Evolutionary conservation across 2,329 filamentous ascomycete species (phyloP).

Genomic region (Aspergillus awamori): DNA sequence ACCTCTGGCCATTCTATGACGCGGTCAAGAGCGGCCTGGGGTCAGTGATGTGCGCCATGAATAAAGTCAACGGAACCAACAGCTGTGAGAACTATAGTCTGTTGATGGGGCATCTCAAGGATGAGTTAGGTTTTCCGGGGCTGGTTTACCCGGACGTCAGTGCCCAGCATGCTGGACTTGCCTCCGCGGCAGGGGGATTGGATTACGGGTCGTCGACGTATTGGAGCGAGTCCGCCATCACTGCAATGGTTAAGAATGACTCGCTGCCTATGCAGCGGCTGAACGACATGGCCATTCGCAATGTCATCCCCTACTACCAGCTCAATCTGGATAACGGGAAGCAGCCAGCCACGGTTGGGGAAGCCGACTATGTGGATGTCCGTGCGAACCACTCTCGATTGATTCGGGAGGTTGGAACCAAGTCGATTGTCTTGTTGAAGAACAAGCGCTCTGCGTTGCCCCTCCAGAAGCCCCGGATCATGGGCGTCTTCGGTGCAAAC

Average conservation of each 20-base stretch:
- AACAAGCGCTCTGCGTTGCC: constrained; percentile 49
- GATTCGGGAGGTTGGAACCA: constrained; percentile 45
- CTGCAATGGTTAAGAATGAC: not conserved
- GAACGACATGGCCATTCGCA: not conserved
- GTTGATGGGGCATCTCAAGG: constrained; percentile 75
- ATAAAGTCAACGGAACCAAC: constrained; percentile 78
- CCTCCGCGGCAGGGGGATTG: constrained; percentile 70
- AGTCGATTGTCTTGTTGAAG: constrained; percentile 52
- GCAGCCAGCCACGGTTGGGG: not conserved
- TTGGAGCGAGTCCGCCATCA: not conserved
- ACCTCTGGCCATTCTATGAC: constrained; percentile 77
- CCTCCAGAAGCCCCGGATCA: constrained; percentile 49
- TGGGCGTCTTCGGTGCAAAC: constrained; percentile 56
- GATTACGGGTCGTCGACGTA: constrained; percentile 47
- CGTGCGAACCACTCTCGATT: constrained; percentile 39
- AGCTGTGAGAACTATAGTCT: constrained; percentile 77
- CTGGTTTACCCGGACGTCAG: constrained; percentile 82
- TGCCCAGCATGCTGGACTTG: constrained; percentile 71
- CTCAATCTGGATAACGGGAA: not conserved
- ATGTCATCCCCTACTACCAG: not conserved
- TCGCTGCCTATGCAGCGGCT: not conserved
- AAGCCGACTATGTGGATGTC: constrained; percentile 32
- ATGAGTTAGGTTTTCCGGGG: constrained; percentile 78
- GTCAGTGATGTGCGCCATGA: constrained; percentile 53
- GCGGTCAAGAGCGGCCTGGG: constrained; percentile 67